These are phyloP conservation scores for Mycosarcoma mackinlayi DNA, from an alignment of 1,284 basidiomycete species.

Conservation along the genomic window DNA sequence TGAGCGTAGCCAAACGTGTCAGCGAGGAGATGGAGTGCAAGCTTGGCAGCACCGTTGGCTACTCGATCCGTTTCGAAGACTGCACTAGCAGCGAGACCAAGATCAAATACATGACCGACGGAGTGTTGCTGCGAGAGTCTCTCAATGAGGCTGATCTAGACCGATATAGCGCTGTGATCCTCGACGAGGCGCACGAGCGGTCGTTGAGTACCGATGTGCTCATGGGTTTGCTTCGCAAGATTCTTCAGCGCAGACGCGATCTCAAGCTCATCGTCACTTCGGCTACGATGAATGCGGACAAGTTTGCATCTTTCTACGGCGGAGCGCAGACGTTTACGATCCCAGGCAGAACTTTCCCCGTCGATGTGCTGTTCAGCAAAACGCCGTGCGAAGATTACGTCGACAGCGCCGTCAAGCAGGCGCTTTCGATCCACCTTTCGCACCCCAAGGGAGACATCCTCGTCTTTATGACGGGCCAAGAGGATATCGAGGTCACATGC, in stretches of 20 bases:
- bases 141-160: conserved; percentile 95
- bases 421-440: conserved; percentile 93
- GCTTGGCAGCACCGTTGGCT: conserved; percentile 88
- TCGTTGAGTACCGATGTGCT: conserved; percentile 95
- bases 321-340: conserved; percentile 95
- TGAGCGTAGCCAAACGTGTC: conserved; percentile 98
- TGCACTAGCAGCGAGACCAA: conserved; percentile 90
- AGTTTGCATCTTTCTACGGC: conserved; percentile 93
- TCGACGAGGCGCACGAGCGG: conserved; percentile 97
- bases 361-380: conserved; percentile 94
- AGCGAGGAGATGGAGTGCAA: conserved; percentile 87
- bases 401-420: conserved; percentile 96
- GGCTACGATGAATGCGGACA: conserved; percentile 98
- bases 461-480: conserved; percentile 99
- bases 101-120: conserved; percentile 97
- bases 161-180: conserved; percentile 91
- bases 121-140: conserved; percentile 92
- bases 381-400: conserved; percentile 99
- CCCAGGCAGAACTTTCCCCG: conserved; percentile 97
- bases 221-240: conserved; percentile 93
- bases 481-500: conserved; percentile 83
- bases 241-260: conserved; percentile 88
- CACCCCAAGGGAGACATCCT: conserved; percentile 94
- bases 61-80: conserved; percentile 97
- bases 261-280: conserved; percentile 97